A percentile compares a stretch with the other conserved stretches of the same genome.
These are phyloP conservation scores for Skeletonema menzelii DNA, from an alignment of 108 stramenopile species.

Conservation along the genomic window DNA sequence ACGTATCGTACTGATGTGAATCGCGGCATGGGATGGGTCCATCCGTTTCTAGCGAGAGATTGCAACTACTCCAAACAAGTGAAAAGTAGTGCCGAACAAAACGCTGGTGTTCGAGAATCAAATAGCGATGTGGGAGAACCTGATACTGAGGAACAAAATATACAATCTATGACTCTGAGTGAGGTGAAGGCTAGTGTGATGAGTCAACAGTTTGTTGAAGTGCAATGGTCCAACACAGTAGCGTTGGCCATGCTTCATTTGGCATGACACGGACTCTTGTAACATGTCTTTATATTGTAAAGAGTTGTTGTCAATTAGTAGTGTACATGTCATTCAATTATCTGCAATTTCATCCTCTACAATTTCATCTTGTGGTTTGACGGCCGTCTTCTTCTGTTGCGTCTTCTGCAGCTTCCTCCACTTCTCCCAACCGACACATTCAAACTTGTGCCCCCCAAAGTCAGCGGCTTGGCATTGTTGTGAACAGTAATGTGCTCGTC, in stretches of 20 bases:
- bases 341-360: not conserved
- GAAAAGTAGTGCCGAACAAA: not conserved
- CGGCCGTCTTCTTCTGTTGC: not conserved
- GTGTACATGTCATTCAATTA: not conserved
- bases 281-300: no score
- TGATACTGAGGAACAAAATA: slow-evolving; percentile 67
- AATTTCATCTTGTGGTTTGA: not conserved
- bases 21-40: slow-evolving; percentile 81
- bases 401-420: not conserved
- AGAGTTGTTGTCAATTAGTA: no score
- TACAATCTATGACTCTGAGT: slow-evolving; percentile 47
- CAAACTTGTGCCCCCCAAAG: not conserved
- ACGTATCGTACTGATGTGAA: slow-evolving; percentile 82
- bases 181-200: slow-evolving; percentile 50
- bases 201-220: slow-evolving; percentile 73
- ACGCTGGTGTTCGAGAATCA: no score
- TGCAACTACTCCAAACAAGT: slow-evolving; percentile 30
- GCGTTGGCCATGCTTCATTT: slow-evolving; percentile 64
- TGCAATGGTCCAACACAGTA: slow-evolving; percentile 84
- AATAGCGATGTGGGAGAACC: slow-evolving; percentile 57
- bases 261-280: not conserved
- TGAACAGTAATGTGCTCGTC: not conserved
- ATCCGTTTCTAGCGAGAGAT: slow-evolving; percentile 58
- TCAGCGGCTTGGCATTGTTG: not conserved
- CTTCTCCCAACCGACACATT: not conserved